phyloP scores from a whole-genome alignment of 352 stramenopile species.

The Elongisporangium prolatum region DNA sequence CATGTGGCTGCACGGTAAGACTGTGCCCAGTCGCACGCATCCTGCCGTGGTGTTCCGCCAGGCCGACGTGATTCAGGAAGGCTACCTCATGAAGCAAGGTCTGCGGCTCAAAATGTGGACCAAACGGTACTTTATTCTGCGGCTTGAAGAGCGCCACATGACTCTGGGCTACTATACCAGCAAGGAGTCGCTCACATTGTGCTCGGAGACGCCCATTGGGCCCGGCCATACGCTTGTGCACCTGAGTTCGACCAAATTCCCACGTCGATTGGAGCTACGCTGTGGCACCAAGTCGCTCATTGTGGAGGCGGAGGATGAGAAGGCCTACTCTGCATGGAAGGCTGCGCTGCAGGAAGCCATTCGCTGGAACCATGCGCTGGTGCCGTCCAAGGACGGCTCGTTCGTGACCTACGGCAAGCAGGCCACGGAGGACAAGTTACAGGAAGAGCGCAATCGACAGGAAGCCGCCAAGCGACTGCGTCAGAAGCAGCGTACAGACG shows the following conservation, averaged over 20 bases:
- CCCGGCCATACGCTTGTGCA: constrained; percentile 49
- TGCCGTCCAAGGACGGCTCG: constrained; percentile 68
- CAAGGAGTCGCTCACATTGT: constrained; percentile 77
- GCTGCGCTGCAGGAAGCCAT: constrained; percentile 76
- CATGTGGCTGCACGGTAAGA: constrained; percentile 83
- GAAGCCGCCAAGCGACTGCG: constrained; percentile 73
- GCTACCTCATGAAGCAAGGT: constrained; percentile 81
- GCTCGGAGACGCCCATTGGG: constrained; percentile 78
- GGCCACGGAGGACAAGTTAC: constrained; percentile 58
- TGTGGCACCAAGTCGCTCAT: constrained; percentile 71
- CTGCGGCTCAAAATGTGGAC: constrained; percentile 77
- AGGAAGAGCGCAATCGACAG: constrained; percentile 62
- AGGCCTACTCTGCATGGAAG: constrained; percentile 53
- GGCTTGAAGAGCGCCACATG: constrained; percentile 85
- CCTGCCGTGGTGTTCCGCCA: constrained; percentile 70
- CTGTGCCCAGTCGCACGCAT: constrained; percentile 34
- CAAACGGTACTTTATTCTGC: constrained; percentile 83
- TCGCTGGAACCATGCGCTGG: constrained; percentile 86
- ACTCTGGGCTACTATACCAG: constrained; percentile 84
- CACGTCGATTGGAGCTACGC: constrained; percentile 57
- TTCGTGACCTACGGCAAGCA: constrained; percentile 82
- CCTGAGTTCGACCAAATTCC: constrained; percentile 48
- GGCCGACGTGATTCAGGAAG: constrained; percentile 82
- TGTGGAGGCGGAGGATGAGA: constrained; percentile 67
- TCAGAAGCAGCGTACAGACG: constrained; percentile 70